Base-by-base conservation (phyloP, 768 basidiomycete species). In the Leucocoprinus sp. region DNA sequence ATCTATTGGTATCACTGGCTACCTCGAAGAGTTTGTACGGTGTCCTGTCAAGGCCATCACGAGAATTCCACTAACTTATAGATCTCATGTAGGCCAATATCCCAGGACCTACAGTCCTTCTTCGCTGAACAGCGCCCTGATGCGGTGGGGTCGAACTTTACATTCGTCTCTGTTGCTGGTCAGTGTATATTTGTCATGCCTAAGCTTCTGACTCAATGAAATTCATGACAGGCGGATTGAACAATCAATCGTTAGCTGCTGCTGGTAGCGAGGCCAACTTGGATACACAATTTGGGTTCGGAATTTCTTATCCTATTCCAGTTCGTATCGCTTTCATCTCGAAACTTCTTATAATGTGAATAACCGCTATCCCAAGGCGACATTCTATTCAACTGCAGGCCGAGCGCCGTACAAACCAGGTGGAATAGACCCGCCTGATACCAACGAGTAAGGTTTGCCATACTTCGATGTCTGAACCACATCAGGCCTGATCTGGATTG, bases 201-300 rank as follows among this genome's bases (percentile, higher is more conserved):
- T n/a, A 8, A 31, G n/a, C 11, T 3, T 31, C 14, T n/a, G n/a
- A n/a, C n/a, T n/a, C n/a, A n/a, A n/a, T n/a, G n/a, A n/a, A 31
- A 31, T 34, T 21, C 6, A 48, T 49, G 40, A 8, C 44, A 80
- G 82, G 73, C 44, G 81, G 80, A 6, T 29, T 61, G 43, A 82
- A 84, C 53, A 70, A 73, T 49, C 82, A 85, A 55, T 72, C 52
- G 22, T 42, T 62, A 8, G 56, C 55, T 0, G 64, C 62, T 18
- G 75, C 81, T n/a, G 81, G 80, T 5, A 55, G 50, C 2, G 84
- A 86, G 58, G 84, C 81, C 3, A 68, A 78, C 49, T 62, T 84
- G 19, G 81, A 84, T 50, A 68, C 72, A 3, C 78, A 84, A 53
- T 81, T 75, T 54, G 78, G 71, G 0, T 76, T 72, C 44, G 82